Conservation (phyloP, 2,329 filamentous ascomycete genomes). For the Exutisphaerella laricina region DNA sequence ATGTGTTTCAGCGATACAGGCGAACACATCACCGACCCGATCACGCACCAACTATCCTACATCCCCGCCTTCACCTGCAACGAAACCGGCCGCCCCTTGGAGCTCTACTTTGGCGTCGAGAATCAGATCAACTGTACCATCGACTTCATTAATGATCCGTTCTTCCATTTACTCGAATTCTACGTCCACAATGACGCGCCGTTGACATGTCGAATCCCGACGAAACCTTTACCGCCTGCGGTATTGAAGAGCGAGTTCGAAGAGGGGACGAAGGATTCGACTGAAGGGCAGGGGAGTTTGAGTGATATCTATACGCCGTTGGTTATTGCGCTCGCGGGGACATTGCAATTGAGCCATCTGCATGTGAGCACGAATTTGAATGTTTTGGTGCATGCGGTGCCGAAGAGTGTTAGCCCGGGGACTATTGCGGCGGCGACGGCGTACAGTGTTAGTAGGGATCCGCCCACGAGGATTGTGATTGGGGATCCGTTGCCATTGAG, state of each 20-base stretch:
- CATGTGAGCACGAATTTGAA: constrained; percentile 89
- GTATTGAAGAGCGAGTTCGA: constrained; percentile 32
- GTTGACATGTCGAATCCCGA: constrained; percentile 80
- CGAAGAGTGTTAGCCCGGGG: constrained; percentile 51
- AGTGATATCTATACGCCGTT: constrained; percentile 64
- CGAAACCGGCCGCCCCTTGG: constrained; percentile 75
- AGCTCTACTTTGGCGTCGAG: constrained; percentile 80
- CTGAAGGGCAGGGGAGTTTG: constrained; percentile 35
- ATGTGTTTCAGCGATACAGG: constrained; percentile 63
- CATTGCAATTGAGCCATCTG: constrained; percentile 79
- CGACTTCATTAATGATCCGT: constrained; percentile 66
- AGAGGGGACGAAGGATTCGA: constrained; percentile 31
- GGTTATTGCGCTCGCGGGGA: constrained; percentile 83
- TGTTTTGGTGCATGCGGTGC: constrained; percentile 69
- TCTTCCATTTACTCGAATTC: constrained; percentile 90
- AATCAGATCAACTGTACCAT: constrained; percentile 78
- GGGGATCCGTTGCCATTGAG: constrained; percentile 75
- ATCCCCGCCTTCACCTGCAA: constrained; percentile 86
- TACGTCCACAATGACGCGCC: constrained; percentile 97
- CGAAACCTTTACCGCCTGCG: constrained; percentile 56
- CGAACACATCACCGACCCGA: constrained; percentile 73
- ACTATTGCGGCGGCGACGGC: constrained; percentile 82
- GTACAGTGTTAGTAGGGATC: constrained; percentile 63
- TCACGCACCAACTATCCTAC: constrained; percentile 78
- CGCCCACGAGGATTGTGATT: constrained; percentile 67